Evolutionary conservation across 2,329 filamentous ascomycete genomes (phyloP), one percentile per base, ranked within the genome.

Genomic region (Trichoderma guizhouense): DNA sequence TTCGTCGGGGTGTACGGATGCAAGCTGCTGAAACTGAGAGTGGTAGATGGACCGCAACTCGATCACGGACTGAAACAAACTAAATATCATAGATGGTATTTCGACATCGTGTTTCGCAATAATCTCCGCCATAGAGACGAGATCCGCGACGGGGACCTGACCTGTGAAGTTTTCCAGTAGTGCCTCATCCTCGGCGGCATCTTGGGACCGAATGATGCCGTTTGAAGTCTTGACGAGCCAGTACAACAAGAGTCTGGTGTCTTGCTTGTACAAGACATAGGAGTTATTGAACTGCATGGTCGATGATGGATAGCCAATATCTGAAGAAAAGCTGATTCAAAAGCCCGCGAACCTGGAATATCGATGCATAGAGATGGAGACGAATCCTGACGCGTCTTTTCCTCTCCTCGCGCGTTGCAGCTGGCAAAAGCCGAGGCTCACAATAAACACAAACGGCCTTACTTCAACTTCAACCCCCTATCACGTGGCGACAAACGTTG

Each of bases 221-320:
- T 83, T 84, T 7, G 80, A 82, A 5, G 78, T 75, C 43, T 80
- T 77, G 9, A 84, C 76, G 36, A 84, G 75, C 82, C 82, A 85
- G 69, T 81, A 82, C 3, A 83, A 67, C 0, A 83, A 73, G 15
- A 78, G 75, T 58, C 75, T 80, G 0, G 79, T 82, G 57, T 85
- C 80, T 36, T 76, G 78, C 71, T 84, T 85, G 75, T 84, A 85
- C 7, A 68, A 68, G 24, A 81, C 72, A 32, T 84, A 84, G 0
- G 75, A 66, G 55, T 82, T 82, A 2, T 76, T 76, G 1, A 73
- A 12, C 12, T 58, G 67, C 74, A 78, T 87, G 15, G 93, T 12
- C 34, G 32, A n/a, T 5, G 28, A 3, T 4, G 53, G 24, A 18
- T 30, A 60, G 18, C n/a, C 15, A n/a, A n/a, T 26, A 5, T 68